Base-by-base conservation (phyloP, 129 eudicot genomes). In the Tagetes erecta region DNA sequence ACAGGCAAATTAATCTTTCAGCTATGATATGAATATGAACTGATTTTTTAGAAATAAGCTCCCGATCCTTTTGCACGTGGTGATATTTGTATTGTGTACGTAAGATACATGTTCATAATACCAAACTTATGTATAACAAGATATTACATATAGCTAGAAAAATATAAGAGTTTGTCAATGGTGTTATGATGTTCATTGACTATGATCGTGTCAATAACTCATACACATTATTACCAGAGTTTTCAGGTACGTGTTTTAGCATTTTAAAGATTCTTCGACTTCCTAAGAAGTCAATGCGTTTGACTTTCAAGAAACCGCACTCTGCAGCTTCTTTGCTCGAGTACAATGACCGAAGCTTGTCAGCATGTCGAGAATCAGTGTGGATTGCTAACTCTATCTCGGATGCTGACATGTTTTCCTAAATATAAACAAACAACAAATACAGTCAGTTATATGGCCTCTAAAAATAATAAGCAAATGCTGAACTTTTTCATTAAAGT, bases 351-450 rank as follows among this genome's bases (percentile, higher is more conserved):
- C 99, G 81, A 33, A 95, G 88, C 62, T 84, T 76, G 69, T 95
- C 97, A 36, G 96, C 95, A 73, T 95, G 94, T 71, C 90, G 82
- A 20, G 99, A 95, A 73, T 95, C 99, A 1, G 96, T 88, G 84
- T 92, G 95, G 78, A 92, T 86, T 1, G 98, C 92, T 10, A 84
- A 74, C 86, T 92, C 90, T 85, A 92, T 84, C 81, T 92, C 98
- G 11, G 80, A 69, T 35, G 47, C 6, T 20, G 96, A 82, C 95
- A 89, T 87, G 70, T 81, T 87, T 68, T 92, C 98, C 98, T 92
- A 67, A 51, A 44, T 0, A 50, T 9, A 60, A 1, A 62, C 44
- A 72, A 70, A 44, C 53, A 53, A n/a, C 2, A 20, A 34, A 34
- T 14, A 3, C 10, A 6, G 40, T 50, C 10, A 40, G 65, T 51